These are phyloP conservation scores for Metschnikowia colocasiae DNA, from an alignment of 805 yeast genomes.

Conservation along the genomic window DNA sequence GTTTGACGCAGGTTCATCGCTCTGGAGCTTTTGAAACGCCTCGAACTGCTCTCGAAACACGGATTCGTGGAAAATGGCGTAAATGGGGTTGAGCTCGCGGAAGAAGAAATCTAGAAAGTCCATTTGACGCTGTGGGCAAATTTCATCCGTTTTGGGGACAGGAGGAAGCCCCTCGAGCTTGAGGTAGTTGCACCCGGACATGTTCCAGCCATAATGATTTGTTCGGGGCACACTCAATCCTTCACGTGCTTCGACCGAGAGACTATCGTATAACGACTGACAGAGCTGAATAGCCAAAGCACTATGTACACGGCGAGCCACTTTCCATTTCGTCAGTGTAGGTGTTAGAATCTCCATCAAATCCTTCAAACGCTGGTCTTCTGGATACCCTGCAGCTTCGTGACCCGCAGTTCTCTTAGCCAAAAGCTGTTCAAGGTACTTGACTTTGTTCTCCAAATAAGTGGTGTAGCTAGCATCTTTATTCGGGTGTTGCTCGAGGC, in stretches of 20 bases:
- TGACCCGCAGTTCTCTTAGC: neutral
- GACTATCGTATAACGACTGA: conserved; percentile 25
- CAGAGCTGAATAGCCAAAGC: conserved; percentile 36
- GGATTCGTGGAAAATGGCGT: conserved; percentile 49
- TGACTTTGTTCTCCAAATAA: conserved; percentile 38
- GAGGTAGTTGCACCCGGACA: conserved; percentile 55
- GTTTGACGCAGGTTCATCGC: conserved; percentile 20
- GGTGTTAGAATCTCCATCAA: conserved; percentile 15
- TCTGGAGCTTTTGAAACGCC: conserved; percentile 18
- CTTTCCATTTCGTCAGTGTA: conserved; percentile 43
- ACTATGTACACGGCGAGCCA: conserved; percentile 45
- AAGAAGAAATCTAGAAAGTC: conserved; percentile 41
- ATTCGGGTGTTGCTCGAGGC: neutral
- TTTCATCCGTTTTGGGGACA: conserved; percentile 23
- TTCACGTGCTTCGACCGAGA: conserved; percentile 31
- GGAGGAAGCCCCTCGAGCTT: conserved; percentile 31
- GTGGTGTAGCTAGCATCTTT: conserved; percentile 2
- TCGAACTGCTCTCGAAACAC: conserved; percentile 50
- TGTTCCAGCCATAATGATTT: conserved; percentile 65
- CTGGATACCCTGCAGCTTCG: neutral
- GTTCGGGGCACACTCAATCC: conserved; percentile 47
- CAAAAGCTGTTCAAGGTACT: conserved; percentile 31
- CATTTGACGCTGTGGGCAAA: conserved; percentile 6
- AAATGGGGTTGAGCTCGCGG: conserved; percentile 49
- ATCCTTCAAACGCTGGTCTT: conserved; percentile 16